Evolutionary conservation across 2,329 filamentous ascomycete species (phyloP).

Genomic region (Paracorniculantispora psalliotae): DNA sequence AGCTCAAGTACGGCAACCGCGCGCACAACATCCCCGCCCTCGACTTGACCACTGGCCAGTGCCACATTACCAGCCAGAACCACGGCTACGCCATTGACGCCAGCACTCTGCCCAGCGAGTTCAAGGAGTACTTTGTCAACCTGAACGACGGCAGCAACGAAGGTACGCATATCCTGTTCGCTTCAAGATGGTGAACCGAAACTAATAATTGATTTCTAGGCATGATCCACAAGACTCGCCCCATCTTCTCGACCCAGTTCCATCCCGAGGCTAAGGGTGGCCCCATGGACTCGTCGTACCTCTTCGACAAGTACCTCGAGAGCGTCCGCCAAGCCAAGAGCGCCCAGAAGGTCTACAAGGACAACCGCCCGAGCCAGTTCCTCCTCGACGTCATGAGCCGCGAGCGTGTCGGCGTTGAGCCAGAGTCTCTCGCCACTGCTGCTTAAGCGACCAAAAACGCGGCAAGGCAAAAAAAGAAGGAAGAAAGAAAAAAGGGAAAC

Average conservation of each 20-base stretch:
- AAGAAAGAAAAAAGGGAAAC: neutral
- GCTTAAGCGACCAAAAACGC: neutral
- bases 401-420: conserved; percentile 88
- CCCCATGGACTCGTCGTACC: conserved; percentile 88
- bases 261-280: conserved; percentile 98
- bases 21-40: conserved; percentile 97
- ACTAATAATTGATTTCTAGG: conserved; percentile 32
- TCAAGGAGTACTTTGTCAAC: conserved; percentile 98
- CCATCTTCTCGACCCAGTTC: conserved; percentile 98
- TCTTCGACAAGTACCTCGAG: conserved; percentile 95
- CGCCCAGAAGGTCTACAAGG: conserved; percentile 71
- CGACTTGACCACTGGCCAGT: conserved; percentile 90
- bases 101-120: conserved; percentile 73
- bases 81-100: conserved; percentile 95
- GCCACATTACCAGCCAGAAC: conserved; percentile 98
- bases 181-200: neutral
- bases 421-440: conserved; percentile 25
- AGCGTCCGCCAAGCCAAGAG: conserved; percentile 87
- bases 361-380: conserved; percentile 81
- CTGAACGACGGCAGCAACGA: conserved; percentile 97
- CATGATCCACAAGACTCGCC: conserved; percentile 91
- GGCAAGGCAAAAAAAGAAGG: neutral
- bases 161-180: conserved; percentile 40
- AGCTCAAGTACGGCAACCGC: conserved; percentile 98
- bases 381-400: conserved; percentile 88